Conservation (phyloP, 371 early-diverging fungal genomes). For the Apophysomyces variabilis region DNA sequence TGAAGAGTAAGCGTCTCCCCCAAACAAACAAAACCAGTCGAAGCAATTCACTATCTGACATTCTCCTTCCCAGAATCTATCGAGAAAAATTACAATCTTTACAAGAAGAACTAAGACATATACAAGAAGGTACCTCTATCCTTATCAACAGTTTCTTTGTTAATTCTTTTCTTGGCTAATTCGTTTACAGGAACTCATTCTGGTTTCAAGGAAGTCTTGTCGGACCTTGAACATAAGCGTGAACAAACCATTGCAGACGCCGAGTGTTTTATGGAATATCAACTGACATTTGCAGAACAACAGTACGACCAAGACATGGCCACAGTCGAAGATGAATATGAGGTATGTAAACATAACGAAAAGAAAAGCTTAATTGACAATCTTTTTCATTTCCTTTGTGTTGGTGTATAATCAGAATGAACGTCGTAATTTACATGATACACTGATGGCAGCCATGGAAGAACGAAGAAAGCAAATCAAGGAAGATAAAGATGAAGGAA, state of each 20-base stretch:
- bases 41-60: neutral
- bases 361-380: neutral
- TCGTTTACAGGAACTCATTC: constrained; percentile 42
- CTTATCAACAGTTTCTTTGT: neutral
- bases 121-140: constrained; percentile 34
- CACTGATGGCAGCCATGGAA: constrained; percentile 40
- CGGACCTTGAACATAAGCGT: constrained; percentile 45
- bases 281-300: constrained; percentile 36
- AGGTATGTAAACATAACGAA: constrained; percentile 22
- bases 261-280: constrained; percentile 38
- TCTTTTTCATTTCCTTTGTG: neutral
- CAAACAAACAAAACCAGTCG: constrained; percentile 15
- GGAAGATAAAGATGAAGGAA: constrained; percentile 31
- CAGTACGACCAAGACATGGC: constrained; percentile 34
- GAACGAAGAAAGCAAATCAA: constrained; percentile 39
- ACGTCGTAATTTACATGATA: constrained; percentile 26
- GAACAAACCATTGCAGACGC: constrained; percentile 41
- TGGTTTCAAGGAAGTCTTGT: constrained; percentile 41
- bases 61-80: constrained; percentile 26
- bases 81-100: constrained; percentile 29
- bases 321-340: constrained; percentile 48
- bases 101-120: constrained; percentile 38
- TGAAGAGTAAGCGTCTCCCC: constrained; percentile 37
- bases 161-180: neutral
- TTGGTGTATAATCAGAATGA: constrained; percentile 14